Evolutionary conservation across 768 basidiomycete genomes (phyloP), one percentile per base, ranked within the genome.

Genomic region (Coprinellus aureogranulatus): DNA sequence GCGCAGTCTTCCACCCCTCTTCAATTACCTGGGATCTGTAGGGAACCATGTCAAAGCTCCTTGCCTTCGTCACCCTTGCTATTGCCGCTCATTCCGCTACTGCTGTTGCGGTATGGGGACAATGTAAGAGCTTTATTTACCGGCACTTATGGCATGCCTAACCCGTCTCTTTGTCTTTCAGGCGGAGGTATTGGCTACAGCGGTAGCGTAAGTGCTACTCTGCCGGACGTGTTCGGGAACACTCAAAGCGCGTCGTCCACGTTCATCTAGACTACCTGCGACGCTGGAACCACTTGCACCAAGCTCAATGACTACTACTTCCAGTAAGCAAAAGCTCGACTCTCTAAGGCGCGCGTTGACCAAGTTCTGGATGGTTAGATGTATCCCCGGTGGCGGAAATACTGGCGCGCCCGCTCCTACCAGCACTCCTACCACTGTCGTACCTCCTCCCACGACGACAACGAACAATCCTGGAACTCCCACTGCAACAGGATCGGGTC

Each of bases 241-340:
- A 27, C 1, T 46, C 18, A 14, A 48, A 12, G 47, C 14, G 18
- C 22, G 41, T 30, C 2, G 47, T 46, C 46, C 53, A 30, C 39
- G 18, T 18, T 44, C 41, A 44, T 8, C 41, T 45, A 23, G 10
- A 30, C 41, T 34, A 22, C 20, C 70, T 69, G 71, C 50, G 70
- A 61, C 37, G 45, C 66, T 12, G 71, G 71, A 48, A 61, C 61
- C 22, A 64, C 62, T 23, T 73, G 70, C 50, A 54, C 62, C 16
- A 63, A 65, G 34, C 26, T 59, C 50, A 72, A 73, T 52, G 63
- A 69, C 22, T 73, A 55, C n/a, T 73, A 72, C 54, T 70, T 61
- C 31, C 70, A 73, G 69, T 70, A 56, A 57, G 65, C 54, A 20
- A 1, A 4, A 5, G 11, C n/a, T 44, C n/a, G n/a, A n/a, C n/a